phyloP scores from a whole-genome alignment of 129 eudicot species.

The Pulicaria dysenterica region DNA sequence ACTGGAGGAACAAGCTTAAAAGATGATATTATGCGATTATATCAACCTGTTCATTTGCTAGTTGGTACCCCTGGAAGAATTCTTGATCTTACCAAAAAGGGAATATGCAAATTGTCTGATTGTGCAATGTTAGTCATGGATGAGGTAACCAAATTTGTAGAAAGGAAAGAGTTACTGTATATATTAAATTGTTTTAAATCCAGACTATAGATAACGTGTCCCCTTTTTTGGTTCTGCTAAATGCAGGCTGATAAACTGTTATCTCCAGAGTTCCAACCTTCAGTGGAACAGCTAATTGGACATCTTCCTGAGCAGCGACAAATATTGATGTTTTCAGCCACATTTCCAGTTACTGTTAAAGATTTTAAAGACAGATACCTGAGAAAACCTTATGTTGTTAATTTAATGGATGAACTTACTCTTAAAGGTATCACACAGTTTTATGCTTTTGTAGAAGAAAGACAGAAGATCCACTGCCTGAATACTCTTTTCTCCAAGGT shows the following conservation, averaged over 20 bases:
- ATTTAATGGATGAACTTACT: conserved; percentile 64
- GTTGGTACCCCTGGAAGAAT: conserved; percentile 79
- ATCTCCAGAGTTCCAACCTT: conserved; percentile 71
- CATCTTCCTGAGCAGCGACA: conserved; percentile 62
- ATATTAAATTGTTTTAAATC: neutral
- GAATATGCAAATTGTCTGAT: conserved; percentile 51
- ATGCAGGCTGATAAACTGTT: conserved; percentile 72
- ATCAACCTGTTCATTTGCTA: conserved; percentile 35
- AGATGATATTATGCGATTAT: conserved; percentile 69
- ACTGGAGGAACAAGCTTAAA: conserved; percentile 72
- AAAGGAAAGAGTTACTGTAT: neutral
- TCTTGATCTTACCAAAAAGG: conserved; percentile 61
- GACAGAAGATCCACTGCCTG: conserved; percentile 29
- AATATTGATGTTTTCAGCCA: conserved; percentile 68
- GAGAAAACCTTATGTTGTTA: conserved; percentile 60
- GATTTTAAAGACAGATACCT: conserved; percentile 62
- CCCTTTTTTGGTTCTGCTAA: neutral
- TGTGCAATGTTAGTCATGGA: conserved; percentile 69
- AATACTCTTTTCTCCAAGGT: conserved; percentile 54
- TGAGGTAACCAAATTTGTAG: conserved; percentile 46
- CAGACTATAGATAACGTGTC: neutral
- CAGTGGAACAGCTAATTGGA: conserved; percentile 52
- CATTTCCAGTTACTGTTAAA: conserved; percentile 73
- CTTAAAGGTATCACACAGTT: conserved; percentile 51
- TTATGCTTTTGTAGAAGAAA: conserved; percentile 79